A percentile compares a stretch with the other conserved stretches of the same genome.
Evolutionary conservation across 2,329 filamentous ascomycete species (phyloP).

Genomic region (Aspergillus hiratsukae): DNA sequence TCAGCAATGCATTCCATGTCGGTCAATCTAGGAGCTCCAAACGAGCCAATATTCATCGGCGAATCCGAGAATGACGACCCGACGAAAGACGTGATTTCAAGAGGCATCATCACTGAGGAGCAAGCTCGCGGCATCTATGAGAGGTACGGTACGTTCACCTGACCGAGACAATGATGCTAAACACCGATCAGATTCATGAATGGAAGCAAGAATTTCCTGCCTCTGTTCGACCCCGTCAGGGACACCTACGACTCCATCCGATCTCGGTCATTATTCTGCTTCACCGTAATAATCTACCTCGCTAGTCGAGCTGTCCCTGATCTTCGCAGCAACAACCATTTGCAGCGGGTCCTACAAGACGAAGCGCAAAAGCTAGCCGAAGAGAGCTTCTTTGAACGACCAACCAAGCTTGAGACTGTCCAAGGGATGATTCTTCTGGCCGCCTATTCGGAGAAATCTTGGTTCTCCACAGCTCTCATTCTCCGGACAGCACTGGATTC

Average conservation of each 20-base stretch:
- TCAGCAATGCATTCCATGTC: slow-evolving; percentile 36
- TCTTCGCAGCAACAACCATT: slow-evolving; percentile 26
- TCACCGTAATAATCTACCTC: slow-evolving; percentile 33
- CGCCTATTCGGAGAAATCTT: slow-evolving; percentile 34
- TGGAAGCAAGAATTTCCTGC: slow-evolving; percentile 32
- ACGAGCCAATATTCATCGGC: slow-evolving; percentile 29
- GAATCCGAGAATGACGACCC: slow-evolving; percentile 24
- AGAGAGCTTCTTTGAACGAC: slow-evolving; percentile 34
- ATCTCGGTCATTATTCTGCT: slow-evolving; percentile 33
- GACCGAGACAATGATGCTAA: background rate
- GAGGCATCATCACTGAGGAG: slow-evolving; percentile 32
- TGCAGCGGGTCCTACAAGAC: slow-evolving; percentile 33
- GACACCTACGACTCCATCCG: slow-evolving; percentile 35
- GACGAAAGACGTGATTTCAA: slow-evolving; percentile 26
- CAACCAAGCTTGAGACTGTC: slow-evolving; percentile 33
- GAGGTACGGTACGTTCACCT: slow-evolving; percentile 18
- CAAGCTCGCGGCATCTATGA: slow-evolving; percentile 32
- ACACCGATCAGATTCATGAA: slow-evolving; percentile 21
- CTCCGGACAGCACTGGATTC: slow-evolving; percentile 33
- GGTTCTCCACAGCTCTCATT: slow-evolving; percentile 35
- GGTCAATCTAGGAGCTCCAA: slow-evolving; percentile 28
- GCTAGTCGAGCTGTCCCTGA: slow-evolving; percentile 32
- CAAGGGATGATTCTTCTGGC: slow-evolving; percentile 35
- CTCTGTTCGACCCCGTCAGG: slow-evolving; percentile 32
- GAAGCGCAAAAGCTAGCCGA: slow-evolving; percentile 33